Evolutionary conservation across 2,329 filamentous ascomycete genomes (phyloP).

Genomic region (Apiospora kogelbergensis): DNA sequence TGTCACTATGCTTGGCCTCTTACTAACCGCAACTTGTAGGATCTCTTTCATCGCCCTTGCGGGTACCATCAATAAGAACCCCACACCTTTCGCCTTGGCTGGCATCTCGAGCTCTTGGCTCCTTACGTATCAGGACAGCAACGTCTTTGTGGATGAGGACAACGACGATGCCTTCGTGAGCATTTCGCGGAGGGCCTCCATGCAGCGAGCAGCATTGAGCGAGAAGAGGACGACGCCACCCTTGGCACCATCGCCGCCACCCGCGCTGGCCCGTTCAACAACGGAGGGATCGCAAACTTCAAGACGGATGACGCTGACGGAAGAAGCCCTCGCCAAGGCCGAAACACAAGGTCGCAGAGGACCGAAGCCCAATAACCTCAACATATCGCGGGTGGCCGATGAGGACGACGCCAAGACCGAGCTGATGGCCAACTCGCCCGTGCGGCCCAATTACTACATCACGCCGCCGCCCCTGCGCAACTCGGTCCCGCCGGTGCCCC

Average conservation of each 20-base stretch:
- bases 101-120: constrained; percentile 25
- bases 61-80: constrained; percentile 29
- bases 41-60: constrained; percentile 30
- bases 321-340: neutral
- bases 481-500: constrained; percentile 11
- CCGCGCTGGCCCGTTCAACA: neutral
- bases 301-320: neutral
- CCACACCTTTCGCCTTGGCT: constrained; percentile 28
- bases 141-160: constrained; percentile 13
- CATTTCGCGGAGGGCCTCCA: constrained; percentile 21
- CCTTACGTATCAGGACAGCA: constrained; percentile 24
- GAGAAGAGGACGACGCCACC: constrained; percentile 20
- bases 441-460: constrained; percentile 15
- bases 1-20: constrained; percentile 8
- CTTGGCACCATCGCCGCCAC: neutral
- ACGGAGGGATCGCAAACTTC: neutral
- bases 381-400: neutral
- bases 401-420: constrained; percentile 16
- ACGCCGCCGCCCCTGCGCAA: neutral
- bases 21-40: constrained; percentile 15
- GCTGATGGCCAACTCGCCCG: constrained; percentile 20
- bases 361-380: neutral
- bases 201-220: constrained; percentile 9
- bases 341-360: neutral
- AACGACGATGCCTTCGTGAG: constrained; percentile 14